Evolutionary conservation across 176 grass and related monocot genomes (phyloP).

Genomic region (Raddia guianensis): DNA sequence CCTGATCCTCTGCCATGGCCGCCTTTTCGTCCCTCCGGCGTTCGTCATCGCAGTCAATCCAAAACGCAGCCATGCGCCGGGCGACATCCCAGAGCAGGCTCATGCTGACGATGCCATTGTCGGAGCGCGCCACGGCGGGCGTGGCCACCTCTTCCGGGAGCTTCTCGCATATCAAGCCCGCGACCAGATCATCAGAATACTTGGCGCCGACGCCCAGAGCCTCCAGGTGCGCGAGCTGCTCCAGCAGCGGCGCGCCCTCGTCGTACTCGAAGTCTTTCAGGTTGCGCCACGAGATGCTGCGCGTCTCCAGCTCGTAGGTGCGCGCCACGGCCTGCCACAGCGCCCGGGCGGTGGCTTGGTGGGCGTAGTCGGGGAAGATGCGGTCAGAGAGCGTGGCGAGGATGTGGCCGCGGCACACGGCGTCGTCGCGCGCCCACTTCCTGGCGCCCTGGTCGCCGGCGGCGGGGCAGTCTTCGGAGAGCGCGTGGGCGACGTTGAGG

Average conservation of each 20-base stretch:
- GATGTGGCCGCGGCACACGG: conserved; percentile 53
- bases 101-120: not conserved
- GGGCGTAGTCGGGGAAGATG: not conserved
- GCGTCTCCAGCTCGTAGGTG: not conserved
- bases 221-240: conserved; percentile 27
- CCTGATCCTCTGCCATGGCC: not conserved
- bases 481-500: conserved; percentile 29
- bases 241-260: not conserved
- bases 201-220: not conserved
- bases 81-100: not conserved
- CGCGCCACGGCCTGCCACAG: conserved; percentile 41
- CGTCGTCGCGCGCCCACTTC: conserved; percentile 35
- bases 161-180: not conserved
- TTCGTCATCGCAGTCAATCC: too few species aligned
- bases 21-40: not conserved
- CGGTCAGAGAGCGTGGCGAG: conserved; percentile 34
- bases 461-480: not conserved
- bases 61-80: not conserved
- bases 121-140: not conserved
- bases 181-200: not conserved
- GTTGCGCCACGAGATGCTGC: rapidly evolving
- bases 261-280: not conserved
- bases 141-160: not conserved
- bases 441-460: not conserved
- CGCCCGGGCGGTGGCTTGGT: conserved; percentile 16